These are phyloP conservation scores for Acephala macrosclerotiorum DNA, from an alignment of 2,329 filamentous ascomycete genomes.

Conservation along the genomic window DNA sequence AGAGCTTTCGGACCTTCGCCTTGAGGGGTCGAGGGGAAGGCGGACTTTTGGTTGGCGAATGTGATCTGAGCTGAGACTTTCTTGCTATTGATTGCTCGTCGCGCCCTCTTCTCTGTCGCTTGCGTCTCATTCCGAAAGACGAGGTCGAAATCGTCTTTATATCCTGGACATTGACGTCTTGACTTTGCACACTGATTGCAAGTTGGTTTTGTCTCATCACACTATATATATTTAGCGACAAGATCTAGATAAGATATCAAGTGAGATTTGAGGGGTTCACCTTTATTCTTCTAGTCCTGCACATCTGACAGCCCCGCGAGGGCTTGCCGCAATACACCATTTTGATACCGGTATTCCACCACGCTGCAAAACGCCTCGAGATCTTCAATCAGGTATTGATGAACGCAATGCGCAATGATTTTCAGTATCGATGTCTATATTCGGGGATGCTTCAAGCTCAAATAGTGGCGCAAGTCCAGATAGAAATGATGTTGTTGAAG, in stretches of 20 bases:
- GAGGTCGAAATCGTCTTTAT: slow-evolving; percentile 75
- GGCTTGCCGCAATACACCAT: slow-evolving; percentile 74
- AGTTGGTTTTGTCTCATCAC: slow-evolving; percentile 71
- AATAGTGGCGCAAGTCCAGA: neutral
- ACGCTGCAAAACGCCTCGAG: neutral
- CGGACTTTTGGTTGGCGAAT: slow-evolving; percentile 23
- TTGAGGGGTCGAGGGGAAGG: slow-evolving; percentile 13
- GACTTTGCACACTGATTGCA: slow-evolving; percentile 72
- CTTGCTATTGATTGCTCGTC: slow-evolving; percentile 59
- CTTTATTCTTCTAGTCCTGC: slow-evolving; percentile 76
- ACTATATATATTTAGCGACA: slow-evolving; percentile 50
- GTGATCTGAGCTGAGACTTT: slow-evolving; percentile 45
- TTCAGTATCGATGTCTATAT: neutral
- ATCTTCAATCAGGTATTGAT: slow-evolving; percentile 6
- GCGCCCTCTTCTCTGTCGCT: slow-evolving; percentile 68
- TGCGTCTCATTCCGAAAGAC: slow-evolving; percentile 77
- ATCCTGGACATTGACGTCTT: slow-evolving; percentile 68
- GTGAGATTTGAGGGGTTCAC: slow-evolving; percentile 50
- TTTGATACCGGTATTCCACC: slow-evolving; percentile 32
- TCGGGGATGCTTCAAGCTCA: slow-evolving; percentile 7
- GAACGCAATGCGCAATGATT: neutral
- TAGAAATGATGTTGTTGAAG: slow-evolving; percentile 23
- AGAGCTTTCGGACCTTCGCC: slow-evolving; percentile 16
- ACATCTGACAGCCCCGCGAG: slow-evolving; percentile 76
- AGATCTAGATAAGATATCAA: slow-evolving; percentile 1